phyloP scores from a whole-genome alignment of 257 asterid genomes.

The Solanum verrucosum region DNA sequence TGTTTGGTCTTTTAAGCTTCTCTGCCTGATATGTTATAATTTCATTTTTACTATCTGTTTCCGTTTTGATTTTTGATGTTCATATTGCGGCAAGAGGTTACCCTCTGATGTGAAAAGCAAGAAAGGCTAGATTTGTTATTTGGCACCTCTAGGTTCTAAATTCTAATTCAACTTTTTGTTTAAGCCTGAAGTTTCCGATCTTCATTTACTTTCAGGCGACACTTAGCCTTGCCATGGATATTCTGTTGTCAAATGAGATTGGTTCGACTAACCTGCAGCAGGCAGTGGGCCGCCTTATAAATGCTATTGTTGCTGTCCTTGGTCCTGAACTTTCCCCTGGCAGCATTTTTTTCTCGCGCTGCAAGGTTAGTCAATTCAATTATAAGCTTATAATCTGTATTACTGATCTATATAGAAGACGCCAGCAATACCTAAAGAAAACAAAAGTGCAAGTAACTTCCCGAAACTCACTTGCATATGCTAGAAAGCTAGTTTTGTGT shows the following conservation, averaged over 20 bases:
- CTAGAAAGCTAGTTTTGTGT: background rate
- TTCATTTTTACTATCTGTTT: background rate
- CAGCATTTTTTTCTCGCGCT: constrained; percentile 93
- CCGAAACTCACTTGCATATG: background rate
- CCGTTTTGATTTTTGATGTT: background rate
- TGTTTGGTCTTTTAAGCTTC: background rate
- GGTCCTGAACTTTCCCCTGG: constrained; percentile 99
- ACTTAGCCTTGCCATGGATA: constrained; percentile 88
- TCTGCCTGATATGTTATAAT: background rate
- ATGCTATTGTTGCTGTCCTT: constrained; percentile 93
- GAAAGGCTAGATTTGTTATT: background rate
- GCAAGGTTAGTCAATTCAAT: constrained; percentile 57
- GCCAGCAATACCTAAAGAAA: background rate
- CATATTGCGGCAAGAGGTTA: background rate
- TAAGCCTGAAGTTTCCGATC: background rate
- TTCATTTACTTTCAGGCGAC: constrained; percentile 56
- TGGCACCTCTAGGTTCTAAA: background rate
- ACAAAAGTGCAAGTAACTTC: background rate
- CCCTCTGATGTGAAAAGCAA: background rate
- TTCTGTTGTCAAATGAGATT: constrained; percentile 85
- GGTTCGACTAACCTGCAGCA: constrained; percentile 92
- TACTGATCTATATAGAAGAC: background rate
- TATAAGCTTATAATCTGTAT: constrained; percentile 11
- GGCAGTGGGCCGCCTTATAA: constrained; percentile 89
- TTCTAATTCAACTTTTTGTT: background rate